Base-by-base conservation (phyloP, 805 yeast species). In the Kodamaea kaohsiungensis region DNA sequence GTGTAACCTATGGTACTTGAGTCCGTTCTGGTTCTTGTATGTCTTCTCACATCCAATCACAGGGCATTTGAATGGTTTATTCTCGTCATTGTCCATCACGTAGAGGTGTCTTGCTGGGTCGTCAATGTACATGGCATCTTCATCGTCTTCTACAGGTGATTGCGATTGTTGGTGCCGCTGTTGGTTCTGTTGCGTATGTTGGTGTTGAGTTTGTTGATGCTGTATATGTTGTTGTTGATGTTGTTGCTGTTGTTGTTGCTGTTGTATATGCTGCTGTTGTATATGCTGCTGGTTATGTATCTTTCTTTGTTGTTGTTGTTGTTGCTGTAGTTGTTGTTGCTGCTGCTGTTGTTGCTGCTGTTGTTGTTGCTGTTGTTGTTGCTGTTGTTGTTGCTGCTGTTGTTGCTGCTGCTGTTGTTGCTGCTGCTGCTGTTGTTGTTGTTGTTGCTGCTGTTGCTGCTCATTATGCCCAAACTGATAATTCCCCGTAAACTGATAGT, bases 11-110 rank as follows among this genome's bases (percentile, higher is more conserved):
- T 95, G 99, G 72, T 95, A 95, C 71, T 95, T 95, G 66, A 95
- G 79, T 15, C 99, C 99, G 67, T 95, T 95, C 74, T 95, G 99
- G 71, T 95, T 95, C 76, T 95, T 95, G 72, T 95, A 95, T 27
- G 93, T 92, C 77, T 95, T 95, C 63, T 92, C 98, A 72, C 99
- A 95, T 7, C 99, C 99, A 65, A 91, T 89, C 45, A 95, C 99
- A 0, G 98, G 99, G 75, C 99, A 95, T 69, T 88, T 91, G 76
- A 87, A 95, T 30, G 99, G 99, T 70, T 95, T 87, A 68, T 91
- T 89, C 62, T 92, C 97, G 55, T 89, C 92, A 58, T 85, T 87
- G 71, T 92, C 98, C 77, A 89, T 86, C 35, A 92, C 97, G 67
- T 95, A 93, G 55, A 93, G 74, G 67, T 92, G 95, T 59, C 98